Base-by-base conservation (phyloP, 2,329 filamentous ascomycete genomes). In the Fonsecaea erecta region DNA sequence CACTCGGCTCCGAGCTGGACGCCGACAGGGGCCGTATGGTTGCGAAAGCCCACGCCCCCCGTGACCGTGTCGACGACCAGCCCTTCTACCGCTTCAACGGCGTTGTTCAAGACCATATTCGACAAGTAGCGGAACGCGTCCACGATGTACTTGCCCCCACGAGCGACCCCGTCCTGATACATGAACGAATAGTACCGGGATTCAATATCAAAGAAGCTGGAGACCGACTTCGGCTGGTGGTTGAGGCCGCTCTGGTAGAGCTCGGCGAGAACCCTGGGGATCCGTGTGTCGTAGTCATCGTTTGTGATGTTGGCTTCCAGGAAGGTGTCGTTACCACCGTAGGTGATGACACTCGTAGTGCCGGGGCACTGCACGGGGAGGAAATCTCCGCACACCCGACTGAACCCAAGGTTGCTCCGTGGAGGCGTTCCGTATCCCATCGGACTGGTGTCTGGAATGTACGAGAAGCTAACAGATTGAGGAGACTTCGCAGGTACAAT, bases 171-270 rank as follows among this genome's bases (percentile, higher is more conserved):
- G 5, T 55, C 24, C 21, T 65, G 48, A 6, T 24, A 14, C 43
- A 54, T 52, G 32, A 40, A 70, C 18, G 60, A 67, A 61, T 74
- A 77, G 1, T 66, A 69, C 35, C 76, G 68, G 21, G 68, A 78
- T 66, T 82, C 74, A 48, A 82, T 80, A 61, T 82, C 79, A 64
- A 80, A 81, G 24, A 78, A 74, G 65, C 78, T 81, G 2, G 79
- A 80, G 1, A 81, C 70, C 0, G 78, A 77, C 0, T 70, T 66
- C 0, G 70, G 40, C 18, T 76, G 64, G 2, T 54, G 56, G 1
- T 68, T 70, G 0, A 74, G 59, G 0, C 79, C 80, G 60, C 79
- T 81, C 14, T 77, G 74, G 60, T 76, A 81, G 11, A 77, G 71
- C 14, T 79, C 74, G 1, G 70, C 69, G 4, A 79, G 43, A 1